phyloP scores from a whole-genome alignment of 768 basidiomycete species.

The Hericium alpestre region DNA sequence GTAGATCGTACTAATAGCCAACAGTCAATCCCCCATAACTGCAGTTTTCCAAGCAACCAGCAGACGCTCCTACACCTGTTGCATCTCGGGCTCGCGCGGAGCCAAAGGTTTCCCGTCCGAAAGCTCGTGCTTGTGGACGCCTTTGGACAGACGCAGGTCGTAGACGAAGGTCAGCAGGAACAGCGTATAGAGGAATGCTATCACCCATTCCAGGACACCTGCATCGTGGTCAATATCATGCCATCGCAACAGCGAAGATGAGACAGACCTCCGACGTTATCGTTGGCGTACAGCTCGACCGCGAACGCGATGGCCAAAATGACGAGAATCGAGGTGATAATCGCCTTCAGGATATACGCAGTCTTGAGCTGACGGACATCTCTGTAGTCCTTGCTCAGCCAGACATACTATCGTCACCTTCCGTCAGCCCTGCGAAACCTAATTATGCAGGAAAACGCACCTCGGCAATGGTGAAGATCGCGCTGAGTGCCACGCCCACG shows the following conservation, averaged over 20 bases:
- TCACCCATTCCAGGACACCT: conserved; percentile 69
- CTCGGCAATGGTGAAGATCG: conserved; percentile 66
- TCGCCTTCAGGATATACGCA: conserved; percentile 53
- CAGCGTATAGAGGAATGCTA: conserved; percentile 62
- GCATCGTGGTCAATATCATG: neutral
- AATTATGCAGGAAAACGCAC: conserved; percentile 21
- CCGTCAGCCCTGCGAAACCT: neutral
- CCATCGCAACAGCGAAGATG: neutral
- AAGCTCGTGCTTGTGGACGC: conserved; percentile 38
- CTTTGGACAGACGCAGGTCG: conserved; percentile 56
- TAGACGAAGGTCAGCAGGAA: conserved; percentile 65
- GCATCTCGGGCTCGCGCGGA: neutral
- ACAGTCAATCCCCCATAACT: no score
- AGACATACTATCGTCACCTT: conserved; percentile 39
- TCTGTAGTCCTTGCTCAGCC: conserved; percentile 48
- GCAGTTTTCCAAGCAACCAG: no score
- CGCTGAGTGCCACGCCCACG: conserved; percentile 57
- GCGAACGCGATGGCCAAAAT: conserved; percentile 55
- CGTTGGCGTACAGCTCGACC: conserved; percentile 32
- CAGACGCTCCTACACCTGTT: neutral
- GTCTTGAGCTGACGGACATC: conserved; percentile 33
- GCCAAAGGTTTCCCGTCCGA: conserved; percentile 8
- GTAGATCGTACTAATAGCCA: no score
- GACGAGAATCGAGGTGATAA: conserved; percentile 50
- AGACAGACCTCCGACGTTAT: conserved; percentile 40